phyloP scores from a whole-genome alignment of 805 yeast species.

The Saturnispora quitensis region DNA sequence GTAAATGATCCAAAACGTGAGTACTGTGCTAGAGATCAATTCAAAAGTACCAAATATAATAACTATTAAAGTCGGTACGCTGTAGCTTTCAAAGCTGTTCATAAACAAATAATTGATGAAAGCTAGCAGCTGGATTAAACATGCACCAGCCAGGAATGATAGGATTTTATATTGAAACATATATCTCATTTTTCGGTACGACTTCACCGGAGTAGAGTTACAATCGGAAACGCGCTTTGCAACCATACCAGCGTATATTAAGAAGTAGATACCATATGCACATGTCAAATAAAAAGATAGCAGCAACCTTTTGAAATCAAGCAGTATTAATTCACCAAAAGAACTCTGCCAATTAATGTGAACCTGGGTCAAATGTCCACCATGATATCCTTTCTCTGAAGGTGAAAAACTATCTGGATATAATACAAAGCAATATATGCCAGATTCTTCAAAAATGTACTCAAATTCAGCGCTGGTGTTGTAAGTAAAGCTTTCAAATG shows the following conservation, averaged over 20 bases:
- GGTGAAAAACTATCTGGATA: conserved; percentile 12
- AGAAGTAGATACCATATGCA: conserved; percentile 14
- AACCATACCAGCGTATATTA: conserved; percentile 12
- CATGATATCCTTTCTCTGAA: not conserved
- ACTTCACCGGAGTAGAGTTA: conserved; percentile 14
- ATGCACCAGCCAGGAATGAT: conserved; percentile 14
- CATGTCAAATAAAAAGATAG: conserved; percentile 16
- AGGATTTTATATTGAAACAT: conserved; percentile 22
- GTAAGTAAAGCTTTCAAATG: conserved; percentile 15
- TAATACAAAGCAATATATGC: conserved; percentile 24
- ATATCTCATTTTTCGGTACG: conserved; percentile 14
- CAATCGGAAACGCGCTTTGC: conserved; percentile 10
- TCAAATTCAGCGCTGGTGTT: conserved; percentile 6
- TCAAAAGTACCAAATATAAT: conserved; percentile 17
- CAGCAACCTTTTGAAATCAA: conserved; percentile 22
- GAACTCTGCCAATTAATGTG: conserved; percentile 25
- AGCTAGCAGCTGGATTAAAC: conserved; percentile 13
- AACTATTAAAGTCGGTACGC: conserved; percentile 13
- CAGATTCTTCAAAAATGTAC: conserved; percentile 16
- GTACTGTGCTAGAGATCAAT: conserved; percentile 17
- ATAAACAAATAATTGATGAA: conserved; percentile 13
- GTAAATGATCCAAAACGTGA: conserved; percentile 26
- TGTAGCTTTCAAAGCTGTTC: conserved; percentile 21
- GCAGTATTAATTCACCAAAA: conserved; percentile 22
- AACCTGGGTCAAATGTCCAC: not conserved